These are phyloP conservation scores for Tricholoma hemisulphureum DNA, from an alignment of 768 basidiomycete species.

Conservation along the genomic window DNA sequence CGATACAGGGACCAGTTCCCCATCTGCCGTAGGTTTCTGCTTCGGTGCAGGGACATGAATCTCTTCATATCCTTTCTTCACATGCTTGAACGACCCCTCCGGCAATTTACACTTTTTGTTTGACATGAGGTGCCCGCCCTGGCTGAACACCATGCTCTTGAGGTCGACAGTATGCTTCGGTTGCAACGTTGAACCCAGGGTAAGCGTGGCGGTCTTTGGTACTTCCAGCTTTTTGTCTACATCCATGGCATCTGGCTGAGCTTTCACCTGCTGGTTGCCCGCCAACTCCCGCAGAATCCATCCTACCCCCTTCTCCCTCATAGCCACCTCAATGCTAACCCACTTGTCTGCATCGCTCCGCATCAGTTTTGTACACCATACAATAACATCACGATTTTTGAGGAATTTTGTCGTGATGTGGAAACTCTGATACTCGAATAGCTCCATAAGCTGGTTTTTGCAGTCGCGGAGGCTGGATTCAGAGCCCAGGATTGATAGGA, in stretches of 20 bases:
- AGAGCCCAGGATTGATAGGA: conserved; percentile 81
- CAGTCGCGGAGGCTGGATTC: conserved; percentile 88
- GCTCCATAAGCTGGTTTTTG: conserved; percentile 94
- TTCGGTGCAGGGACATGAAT: conserved; percentile 96
- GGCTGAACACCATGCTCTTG: conserved; percentile 92
- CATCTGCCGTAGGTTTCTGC: conserved; percentile 58
- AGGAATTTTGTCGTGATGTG: conserved; percentile 86
- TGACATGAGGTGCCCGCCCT: conserved; percentile 96
- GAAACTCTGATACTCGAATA: conserved; percentile 93
- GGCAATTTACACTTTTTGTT: conserved; percentile 99
- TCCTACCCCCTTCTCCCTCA: conserved; percentile 95
- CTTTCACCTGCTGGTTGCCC: conserved; percentile 72
- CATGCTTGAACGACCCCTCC: conserved; percentile 95
- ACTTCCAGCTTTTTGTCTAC: conserved; percentile 66
- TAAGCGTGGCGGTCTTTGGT: conserved; percentile 82
- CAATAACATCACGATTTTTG: conserved; percentile 93
- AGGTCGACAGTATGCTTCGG: conserved; percentile 86
- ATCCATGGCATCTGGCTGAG: conserved; percentile 67
- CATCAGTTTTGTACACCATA: conserved; percentile 97
- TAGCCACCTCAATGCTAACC: conserved; percentile 93
- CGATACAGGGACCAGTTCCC: conserved; percentile 70
- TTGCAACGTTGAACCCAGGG: conserved; percentile 82
- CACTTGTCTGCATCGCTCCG: conserved; percentile 85
- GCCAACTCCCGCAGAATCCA: conserved; percentile 91
- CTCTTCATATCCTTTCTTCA: conserved; percentile 96